Evolutionary conservation across 2,329 filamentous ascomycete species (phyloP), one percentile per base, ranked within the genome.

Genomic region (Fusarium verrucosum): DNA sequence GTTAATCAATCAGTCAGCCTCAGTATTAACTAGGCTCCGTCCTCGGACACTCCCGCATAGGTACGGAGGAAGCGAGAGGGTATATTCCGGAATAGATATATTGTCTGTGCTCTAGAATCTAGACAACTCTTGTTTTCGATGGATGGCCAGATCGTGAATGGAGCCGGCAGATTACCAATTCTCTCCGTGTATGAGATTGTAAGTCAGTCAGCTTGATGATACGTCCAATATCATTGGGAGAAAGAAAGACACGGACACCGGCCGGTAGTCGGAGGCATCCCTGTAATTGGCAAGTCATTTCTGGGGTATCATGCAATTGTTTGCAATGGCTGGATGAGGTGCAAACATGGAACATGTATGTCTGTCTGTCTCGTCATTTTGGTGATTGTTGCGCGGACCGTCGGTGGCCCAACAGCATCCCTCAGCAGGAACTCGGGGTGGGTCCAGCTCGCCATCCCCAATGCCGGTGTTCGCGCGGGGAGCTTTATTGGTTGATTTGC

Each of bases 361-460:
- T n/a, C n/a, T n/a, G n/a, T n/a, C n/a, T n/a, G 58, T 59, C 62
- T 57, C 61, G 57, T 57, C 50, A 68, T 52, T 58, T 54, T 52
- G 20, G 36, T 26, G 22, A 45, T 41, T 53, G 46, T 51, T 60
- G 52, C 46, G 70, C 70, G 70, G 70, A 68, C 55, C 70, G 70
- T 72, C 70, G 70, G 70, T 72, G 69, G 68, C 54, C 64, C 64
- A 71, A 65, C 66, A 57, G 53, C 43, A 55, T 62, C 43, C 49
- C 50, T 57, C 63, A 69, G 56, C 66, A 72, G 70, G 70, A 72
- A 72, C 68, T 72, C 70, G 70, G 70, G 70, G 70, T 71, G 70
- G 70, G 50, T 52, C 55, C 42, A 28, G n/a, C 22, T 54, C 35
- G 36, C 25, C 46, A 61, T 43, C 38, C 28, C 65, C 58, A 51